Base-by-base conservation (phyloP, 2,329 filamentous ascomycete genomes). In the Neonectria faginata region DNA sequence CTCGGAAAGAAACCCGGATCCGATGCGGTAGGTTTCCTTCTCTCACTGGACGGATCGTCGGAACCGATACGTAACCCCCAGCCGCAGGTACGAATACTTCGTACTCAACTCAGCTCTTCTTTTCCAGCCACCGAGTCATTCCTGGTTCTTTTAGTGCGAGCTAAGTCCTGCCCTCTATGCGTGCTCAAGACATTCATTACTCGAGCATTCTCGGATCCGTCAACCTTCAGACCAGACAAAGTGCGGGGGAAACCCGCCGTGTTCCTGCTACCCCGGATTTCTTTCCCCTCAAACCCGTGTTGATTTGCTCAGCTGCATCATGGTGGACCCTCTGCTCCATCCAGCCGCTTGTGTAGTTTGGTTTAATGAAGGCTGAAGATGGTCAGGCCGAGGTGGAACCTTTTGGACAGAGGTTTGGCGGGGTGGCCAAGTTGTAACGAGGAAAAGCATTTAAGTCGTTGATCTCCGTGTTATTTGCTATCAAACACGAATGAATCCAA, bases 121-220 rank as follows among this genome's bases (percentile, higher is more conserved):
- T n/a, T 27, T 31, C 33, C 25, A 50, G 47, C 25, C 47, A 50
- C 47, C 33, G 33, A 39, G 33, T 39, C 33, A 39, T 39, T 16
- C 12, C 33, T 39, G 12, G 33, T 16, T 39, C 33, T 6, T 39
- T 39, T 14, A 39, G 12, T 62, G 33, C 22, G 22, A 22, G 22
- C 22, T 22, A 22, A 22, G 3, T 22, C 22, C 22, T 22, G 22
- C 22, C 22, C 22, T 22, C 22, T 22, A 22, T 3, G 3, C 22
- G 22, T 22, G 22, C 22, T 22, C 22, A 3, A 22, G 22, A 2
- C 22, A 22, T 22, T 22, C 22, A 22, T 22, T 22, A 22, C 22
- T 22, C 22, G 44, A 9, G 22, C 25, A 60, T 39, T n/a, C n/a
- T 70, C 69, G 69, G 69, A 70, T 70, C 69, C 69, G 69, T 55